Evolutionary conservation across 2,329 filamentous ascomycete species (phyloP).

Genomic region (Proliferodiscus dingleyae): DNA sequence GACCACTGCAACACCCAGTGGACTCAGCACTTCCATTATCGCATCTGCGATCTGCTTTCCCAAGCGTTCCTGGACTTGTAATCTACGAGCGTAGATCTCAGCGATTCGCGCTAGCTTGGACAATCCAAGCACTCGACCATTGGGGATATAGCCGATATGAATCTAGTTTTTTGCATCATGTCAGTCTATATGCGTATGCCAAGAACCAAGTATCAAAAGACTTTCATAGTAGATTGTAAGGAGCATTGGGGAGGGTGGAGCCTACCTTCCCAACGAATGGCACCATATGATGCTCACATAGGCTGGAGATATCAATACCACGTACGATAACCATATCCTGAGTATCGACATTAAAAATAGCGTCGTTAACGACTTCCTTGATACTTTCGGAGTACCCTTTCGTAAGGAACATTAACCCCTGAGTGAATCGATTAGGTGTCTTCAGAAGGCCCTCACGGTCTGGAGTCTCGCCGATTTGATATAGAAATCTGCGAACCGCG

Average conservation of each 20-base stretch:
- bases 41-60: slow-evolving; percentile 91
- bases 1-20: slow-evolving; percentile 83
- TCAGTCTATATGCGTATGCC: too few relatives aligned
- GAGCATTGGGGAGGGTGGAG: slow-evolving; percentile 6
- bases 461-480: too few relatives aligned
- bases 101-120: slow-evolving; percentile 91
- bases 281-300: slow-evolving; percentile 94
- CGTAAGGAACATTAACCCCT: slow-evolving; percentile 89
- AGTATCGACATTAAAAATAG: slow-evolving; percentile 90
- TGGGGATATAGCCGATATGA: slow-evolving; percentile 95
- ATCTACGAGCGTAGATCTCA: slow-evolving; percentile 85
- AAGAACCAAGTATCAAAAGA: too few relatives aligned
- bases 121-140: slow-evolving; percentile 81
- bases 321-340: too few relatives aligned
- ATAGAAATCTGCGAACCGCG: too few relatives aligned
- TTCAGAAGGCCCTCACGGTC: slow-evolving; percentile 57
- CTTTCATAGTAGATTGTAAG: slow-evolving; percentile 6
- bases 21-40: slow-evolving; percentile 83
- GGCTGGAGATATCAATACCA: slow-evolving; percentile 87
- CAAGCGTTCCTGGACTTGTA: slow-evolving; percentile 90
- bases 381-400: slow-evolving; percentile 94
- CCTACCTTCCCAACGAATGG: slow-evolving; percentile 86
- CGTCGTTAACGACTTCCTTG: slow-evolving; percentile 79
- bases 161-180: slow-evolving; percentile 63
- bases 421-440: slow-evolving; percentile 79